Evolutionary conservation across 352 stramenopile genomes (phyloP).

Genomic region (Pythium diclinum): DNA sequence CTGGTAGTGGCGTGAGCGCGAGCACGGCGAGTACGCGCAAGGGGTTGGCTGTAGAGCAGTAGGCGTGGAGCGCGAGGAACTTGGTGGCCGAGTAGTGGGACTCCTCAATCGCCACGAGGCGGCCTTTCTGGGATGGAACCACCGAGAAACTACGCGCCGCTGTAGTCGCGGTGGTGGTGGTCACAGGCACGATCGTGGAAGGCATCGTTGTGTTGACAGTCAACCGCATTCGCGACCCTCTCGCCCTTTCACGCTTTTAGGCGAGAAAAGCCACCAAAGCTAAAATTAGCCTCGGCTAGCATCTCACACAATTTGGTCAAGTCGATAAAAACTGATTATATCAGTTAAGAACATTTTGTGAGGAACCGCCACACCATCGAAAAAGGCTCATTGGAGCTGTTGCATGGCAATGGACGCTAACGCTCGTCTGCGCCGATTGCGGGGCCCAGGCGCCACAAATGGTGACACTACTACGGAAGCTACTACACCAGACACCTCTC

Average conservation of each 20-base stretch:
- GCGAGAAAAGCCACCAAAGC: too few relatives aligned
- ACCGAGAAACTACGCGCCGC: not conserved
- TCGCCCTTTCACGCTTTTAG: too few relatives aligned
- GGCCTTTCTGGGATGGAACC: not conserved
- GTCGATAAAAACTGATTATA: too few relatives aligned
- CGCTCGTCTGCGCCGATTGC: not conserved
- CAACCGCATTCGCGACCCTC: too few relatives aligned
- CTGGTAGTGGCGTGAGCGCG: constrained; percentile 10
- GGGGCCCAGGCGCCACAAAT: not conserved
- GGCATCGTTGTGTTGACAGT: not conserved
- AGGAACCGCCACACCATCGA: not conserved
- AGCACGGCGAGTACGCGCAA: constrained; percentile 15
- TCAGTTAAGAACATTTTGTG: not conserved
- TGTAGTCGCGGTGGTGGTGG: too few relatives aligned
- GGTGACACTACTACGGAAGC: not conserved
- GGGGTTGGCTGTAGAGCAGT: not conserved
- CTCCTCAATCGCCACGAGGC: constrained; percentile 3
- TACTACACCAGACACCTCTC: not conserved
- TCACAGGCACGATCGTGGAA: not conserved
- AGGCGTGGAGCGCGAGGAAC: constrained; percentile 17
- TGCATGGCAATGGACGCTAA: not conserved
- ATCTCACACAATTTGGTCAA: not conserved
- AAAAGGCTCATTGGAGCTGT: not conserved
- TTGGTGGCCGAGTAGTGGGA: constrained; percentile 21
- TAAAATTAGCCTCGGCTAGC: not conserved